Percentiles rank a stretch among this genome's conserved stretches.
phyloP scores from a whole-genome alignment of 257 asterid species.

The Ilex asprella region DNA sequence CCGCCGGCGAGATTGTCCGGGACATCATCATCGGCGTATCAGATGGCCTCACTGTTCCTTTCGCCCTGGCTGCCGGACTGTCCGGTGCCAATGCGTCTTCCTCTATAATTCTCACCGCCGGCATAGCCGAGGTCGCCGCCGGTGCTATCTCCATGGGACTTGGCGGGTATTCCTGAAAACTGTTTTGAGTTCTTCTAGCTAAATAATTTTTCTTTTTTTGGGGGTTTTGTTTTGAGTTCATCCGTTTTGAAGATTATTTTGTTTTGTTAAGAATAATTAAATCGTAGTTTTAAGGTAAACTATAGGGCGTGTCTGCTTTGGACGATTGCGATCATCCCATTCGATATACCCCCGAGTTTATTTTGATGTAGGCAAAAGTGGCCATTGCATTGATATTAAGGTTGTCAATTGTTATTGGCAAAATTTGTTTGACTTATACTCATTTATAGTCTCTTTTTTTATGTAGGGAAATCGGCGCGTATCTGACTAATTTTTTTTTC shows the following conservation, averaged over 20 bases:
- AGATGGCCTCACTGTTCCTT: slow-evolving; percentile 92
- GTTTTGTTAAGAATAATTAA: too few species aligned
- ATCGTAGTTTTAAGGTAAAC: too few species aligned
- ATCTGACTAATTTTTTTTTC: too few species aligned
- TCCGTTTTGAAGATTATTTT: background rate
- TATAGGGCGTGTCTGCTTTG: too few species aligned
- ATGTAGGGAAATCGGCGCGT: too few species aligned
- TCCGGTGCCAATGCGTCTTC: slow-evolving; percentile 95
- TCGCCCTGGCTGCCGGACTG: slow-evolving; percentile 92
- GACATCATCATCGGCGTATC: slow-evolving; percentile 92
- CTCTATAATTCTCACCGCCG: slow-evolving; percentile 87
- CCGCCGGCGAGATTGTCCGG: slow-evolving; percentile 85
- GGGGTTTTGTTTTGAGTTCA: background rate
- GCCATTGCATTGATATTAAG: too few species aligned
- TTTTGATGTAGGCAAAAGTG: too few species aligned
- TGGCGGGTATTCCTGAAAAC: slow-evolving; percentile 54
- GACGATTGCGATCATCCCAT: too few species aligned
- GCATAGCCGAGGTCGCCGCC: slow-evolving; percentile 91
- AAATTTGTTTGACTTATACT: too few species aligned
- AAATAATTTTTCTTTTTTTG: background rate
- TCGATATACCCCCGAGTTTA: too few species aligned
- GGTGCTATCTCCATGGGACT: slow-evolving; percentile 99
- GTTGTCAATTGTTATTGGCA: too few species aligned
- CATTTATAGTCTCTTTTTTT: too few species aligned
- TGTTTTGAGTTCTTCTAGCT: background rate